Evolutionary conservation across 1,284 basidiomycete species (phyloP).

Genomic region (Pseudozyma sp.): DNA sequence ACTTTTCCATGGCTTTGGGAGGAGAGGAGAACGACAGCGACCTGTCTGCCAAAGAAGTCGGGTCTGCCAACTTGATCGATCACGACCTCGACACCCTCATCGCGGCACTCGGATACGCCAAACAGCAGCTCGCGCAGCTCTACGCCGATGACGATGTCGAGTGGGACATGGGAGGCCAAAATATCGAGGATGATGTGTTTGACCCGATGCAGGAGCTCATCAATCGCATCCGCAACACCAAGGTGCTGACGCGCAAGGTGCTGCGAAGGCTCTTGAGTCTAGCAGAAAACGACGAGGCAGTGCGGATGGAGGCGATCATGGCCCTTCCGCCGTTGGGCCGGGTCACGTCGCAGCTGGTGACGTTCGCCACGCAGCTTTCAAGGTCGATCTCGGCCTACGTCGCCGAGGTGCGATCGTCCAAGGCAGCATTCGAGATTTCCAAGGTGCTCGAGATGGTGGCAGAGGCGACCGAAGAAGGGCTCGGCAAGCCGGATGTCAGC

Average conservation of each 20-base stretch:
- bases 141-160: constrained; percentile 54
- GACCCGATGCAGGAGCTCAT: constrained; percentile 58
- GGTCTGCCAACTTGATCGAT: constrained; percentile 60
- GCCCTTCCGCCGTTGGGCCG: constrained; percentile 57
- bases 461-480: constrained; percentile 51
- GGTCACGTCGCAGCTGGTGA: constrained; percentile 58
- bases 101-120: constrained; percentile 59
- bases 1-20: constrained; percentile 68
- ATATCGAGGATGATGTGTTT: constrained; percentile 53
- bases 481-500: constrained; percentile 37
- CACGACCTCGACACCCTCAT: constrained; percentile 66
- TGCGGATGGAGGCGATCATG: constrained; percentile 56
- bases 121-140: constrained; percentile 54
- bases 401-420: constrained; percentile 47
- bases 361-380: constrained; percentile 52
- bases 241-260: constrained; percentile 63
- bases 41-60: constrained; percentile 64
- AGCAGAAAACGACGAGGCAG: constrained; percentile 58
- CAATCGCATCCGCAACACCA: constrained; percentile 54
- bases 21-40: constrained; percentile 73
- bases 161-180: constrained; percentile 50
- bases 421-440: constrained; percentile 42
- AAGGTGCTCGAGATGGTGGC: constrained; percentile 37
- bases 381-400: constrained; percentile 41
- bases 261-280: constrained; percentile 59